Conservation (phyloP, 768 basidiomycete species). For the Kwoniella newhampshirensis region DNA sequence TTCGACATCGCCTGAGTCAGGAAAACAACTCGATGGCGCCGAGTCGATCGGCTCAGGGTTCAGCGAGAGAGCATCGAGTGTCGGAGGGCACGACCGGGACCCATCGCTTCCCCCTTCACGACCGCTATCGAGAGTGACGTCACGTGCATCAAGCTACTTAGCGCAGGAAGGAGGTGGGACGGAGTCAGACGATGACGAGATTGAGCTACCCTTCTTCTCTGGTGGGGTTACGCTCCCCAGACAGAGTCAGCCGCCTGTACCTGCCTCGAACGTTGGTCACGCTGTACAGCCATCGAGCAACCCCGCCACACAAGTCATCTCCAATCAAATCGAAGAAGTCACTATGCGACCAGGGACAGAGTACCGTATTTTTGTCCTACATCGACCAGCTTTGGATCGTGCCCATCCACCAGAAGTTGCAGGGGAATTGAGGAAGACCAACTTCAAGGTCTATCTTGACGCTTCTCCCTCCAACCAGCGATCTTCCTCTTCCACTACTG, state of each 20-base stretch:
- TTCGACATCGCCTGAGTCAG: constrained; percentile 3
- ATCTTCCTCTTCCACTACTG: not conserved
- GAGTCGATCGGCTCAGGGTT: not conserved
- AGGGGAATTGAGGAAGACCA: constrained; percentile 32
- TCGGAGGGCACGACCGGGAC: constrained; percentile 18
- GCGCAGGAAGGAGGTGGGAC: constrained; percentile 17
- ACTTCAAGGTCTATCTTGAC: constrained; percentile 44
- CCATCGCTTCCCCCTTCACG: constrained; percentile 33
- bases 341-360: constrained; percentile 49
- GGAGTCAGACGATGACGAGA: constrained; percentile 37
- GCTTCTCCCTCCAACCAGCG: not conserved
- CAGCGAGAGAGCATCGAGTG: constrained; percentile 16
- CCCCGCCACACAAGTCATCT: constrained; percentile 24
- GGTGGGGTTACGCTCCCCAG: constrained; percentile 8
- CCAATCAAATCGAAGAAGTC: constrained; percentile 50
- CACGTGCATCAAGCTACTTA: constrained; percentile 29
- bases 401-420: constrained; percentile 29
- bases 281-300: constrained; percentile 1
- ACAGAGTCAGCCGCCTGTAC: no score
- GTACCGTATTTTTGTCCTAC: constrained; percentile 46
- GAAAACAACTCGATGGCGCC: not conserved
- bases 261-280: not conserved
- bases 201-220: constrained; percentile 38
- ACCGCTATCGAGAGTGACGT: constrained; percentile 38
- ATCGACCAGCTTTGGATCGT: constrained; percentile 30